phyloP scores from a whole-genome alignment of 1,284 basidiomycete species.

The Pyrrhoderma lamaoense region DNA sequence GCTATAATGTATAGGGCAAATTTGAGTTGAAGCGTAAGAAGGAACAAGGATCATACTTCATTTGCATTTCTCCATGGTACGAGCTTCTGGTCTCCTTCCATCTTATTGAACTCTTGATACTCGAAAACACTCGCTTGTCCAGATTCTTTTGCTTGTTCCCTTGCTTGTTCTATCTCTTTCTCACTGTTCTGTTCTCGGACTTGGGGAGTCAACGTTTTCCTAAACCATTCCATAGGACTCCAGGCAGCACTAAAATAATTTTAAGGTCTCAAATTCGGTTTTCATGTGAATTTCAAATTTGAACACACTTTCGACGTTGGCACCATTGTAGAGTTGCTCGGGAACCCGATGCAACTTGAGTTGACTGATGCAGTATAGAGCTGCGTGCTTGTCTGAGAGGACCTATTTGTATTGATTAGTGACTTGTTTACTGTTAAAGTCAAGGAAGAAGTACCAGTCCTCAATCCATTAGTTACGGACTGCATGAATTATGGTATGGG shows the following conservation, averaged over 20 bases:
- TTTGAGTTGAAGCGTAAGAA: background rate
- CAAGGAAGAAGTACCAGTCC: constrained; percentile 2
- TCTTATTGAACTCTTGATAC: constrained; percentile 22
- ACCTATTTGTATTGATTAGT: constrained; percentile 1
- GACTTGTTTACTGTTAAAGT: background rate
- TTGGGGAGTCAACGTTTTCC: constrained; percentile 47
- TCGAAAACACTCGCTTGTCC: constrained; percentile 55
- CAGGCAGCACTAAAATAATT: constrained; percentile 25
- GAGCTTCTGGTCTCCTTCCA: constrained; percentile 19
- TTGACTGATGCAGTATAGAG: constrained; percentile 17
- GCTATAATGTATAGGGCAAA: constrained; percentile 39
- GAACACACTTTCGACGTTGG: constrained; percentile 24
- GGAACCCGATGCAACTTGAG: constrained; percentile 25
- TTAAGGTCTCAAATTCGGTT: constrained; percentile 16
- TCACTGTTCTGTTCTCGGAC: constrained; percentile 38
- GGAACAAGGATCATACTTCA: constrained; percentile 10
- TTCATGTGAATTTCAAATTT: background rate
- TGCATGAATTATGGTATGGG: constrained; percentile 1
- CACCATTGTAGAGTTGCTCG: constrained; percentile 28
- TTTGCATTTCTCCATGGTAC: constrained; percentile 17
- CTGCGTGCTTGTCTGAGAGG: constrained; percentile 8
- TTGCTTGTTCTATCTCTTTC: constrained; percentile 45
- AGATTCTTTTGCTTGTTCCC: constrained; percentile 43
- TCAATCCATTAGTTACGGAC: constrained; percentile 9
- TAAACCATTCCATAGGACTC: constrained; percentile 59